Percentiles rank a stretch among this genome's conserved stretches.
Evolutionary conservation across 2,329 filamentous ascomycete species (phyloP).

Genomic region (Rhynchosporium agropyri): DNA sequence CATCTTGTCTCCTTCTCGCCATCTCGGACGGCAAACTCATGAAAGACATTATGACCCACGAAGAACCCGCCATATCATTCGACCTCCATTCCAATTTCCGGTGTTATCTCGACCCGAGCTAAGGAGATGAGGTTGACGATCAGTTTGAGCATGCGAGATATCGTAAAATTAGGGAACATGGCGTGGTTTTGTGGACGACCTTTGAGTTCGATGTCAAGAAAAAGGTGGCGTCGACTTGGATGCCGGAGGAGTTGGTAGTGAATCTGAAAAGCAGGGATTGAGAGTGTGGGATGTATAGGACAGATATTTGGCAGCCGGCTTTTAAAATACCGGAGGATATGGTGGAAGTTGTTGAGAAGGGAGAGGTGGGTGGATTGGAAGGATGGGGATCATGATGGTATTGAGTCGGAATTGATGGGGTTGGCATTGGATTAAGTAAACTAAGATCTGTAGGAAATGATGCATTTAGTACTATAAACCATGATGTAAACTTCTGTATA

Average conservation of each 20-base stretch:
- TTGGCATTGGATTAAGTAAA: background rate
- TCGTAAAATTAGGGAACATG: slow-evolving; percentile 18
- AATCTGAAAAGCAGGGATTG: background rate
- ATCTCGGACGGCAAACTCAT: background rate
- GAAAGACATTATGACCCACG: background rate
- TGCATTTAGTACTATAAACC: too few species aligned
- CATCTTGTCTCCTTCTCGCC: background rate
- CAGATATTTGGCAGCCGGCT: background rate
- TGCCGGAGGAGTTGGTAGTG: background rate
- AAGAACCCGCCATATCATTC: background rate
- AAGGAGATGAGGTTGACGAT: background rate
- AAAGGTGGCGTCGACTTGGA: slow-evolving; percentile 20
- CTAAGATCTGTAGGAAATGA: too few species aligned
- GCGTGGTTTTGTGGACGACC: slow-evolving; percentile 15
- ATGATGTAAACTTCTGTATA: too few species aligned
- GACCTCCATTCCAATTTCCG: background rate
- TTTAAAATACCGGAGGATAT: background rate
- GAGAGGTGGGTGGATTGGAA: background rate
- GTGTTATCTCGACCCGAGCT: background rate
- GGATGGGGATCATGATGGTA: background rate
- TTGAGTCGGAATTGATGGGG: background rate
- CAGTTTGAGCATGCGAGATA: background rate
- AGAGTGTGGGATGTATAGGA: background rate
- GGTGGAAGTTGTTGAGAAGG: background rate
- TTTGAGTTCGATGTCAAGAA: slow-evolving; percentile 15